These are phyloP conservation scores for Neopestalotiopsis sp. DNA, from an alignment of 2,329 filamentous ascomycete genomes.

Conservation along the genomic window DNA sequence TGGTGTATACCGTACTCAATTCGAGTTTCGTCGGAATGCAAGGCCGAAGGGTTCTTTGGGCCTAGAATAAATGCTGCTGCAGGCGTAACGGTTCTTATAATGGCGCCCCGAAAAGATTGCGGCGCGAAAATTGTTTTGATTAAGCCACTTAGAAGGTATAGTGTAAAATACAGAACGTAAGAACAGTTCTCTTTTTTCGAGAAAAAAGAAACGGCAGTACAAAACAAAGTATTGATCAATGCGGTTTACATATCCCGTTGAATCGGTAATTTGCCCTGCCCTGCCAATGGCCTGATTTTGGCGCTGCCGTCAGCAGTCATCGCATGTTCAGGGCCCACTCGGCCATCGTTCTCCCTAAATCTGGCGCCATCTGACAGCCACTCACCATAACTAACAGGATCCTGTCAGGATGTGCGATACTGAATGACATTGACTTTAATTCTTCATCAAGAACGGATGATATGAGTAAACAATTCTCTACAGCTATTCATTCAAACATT, in stretches of 20 bases:
- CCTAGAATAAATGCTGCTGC: too few species aligned
- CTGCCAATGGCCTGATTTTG: constrained; percentile 8
- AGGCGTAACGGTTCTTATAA: too few species aligned
- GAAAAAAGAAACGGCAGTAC: not conserved
- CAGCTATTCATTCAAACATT: too few species aligned
- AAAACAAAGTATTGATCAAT: not conserved
- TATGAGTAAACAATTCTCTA: too few species aligned
- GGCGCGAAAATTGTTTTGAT: not conserved
- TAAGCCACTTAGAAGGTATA: not conserved
- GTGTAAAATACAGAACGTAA: not conserved
- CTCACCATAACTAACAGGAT: too few species aligned
- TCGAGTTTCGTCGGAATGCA: too few species aligned
- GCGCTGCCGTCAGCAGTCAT: constrained; percentile 10
- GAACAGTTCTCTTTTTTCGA: not conserved
- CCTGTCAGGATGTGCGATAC: too few species aligned
- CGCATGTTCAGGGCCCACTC: constrained; percentile 6
- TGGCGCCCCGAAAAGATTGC: not conserved
- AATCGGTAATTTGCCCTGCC: constrained; percentile 1
- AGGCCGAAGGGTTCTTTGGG: too few species aligned
- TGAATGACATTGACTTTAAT: too few species aligned
- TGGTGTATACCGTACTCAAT: too few species aligned
- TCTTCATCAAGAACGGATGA: too few species aligned
- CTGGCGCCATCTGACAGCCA: too few species aligned
- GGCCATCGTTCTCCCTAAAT: not conserved
- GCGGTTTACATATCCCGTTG: not conserved